Evolutionary conservation across 208 protist genomes (phyloP).

Genomic region (Trypanosoma cruzi): DNA sequence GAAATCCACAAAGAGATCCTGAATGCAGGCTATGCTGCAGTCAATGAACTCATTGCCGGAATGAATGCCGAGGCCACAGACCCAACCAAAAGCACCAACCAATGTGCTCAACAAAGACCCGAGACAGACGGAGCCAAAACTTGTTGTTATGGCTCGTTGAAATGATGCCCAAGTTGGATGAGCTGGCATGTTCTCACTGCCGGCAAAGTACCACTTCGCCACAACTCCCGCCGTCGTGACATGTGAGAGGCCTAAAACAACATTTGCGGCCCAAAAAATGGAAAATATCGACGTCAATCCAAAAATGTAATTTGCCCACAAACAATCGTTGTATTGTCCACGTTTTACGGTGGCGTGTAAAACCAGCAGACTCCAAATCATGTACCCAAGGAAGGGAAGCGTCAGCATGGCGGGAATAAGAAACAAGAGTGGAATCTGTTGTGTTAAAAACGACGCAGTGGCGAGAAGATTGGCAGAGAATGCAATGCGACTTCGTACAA

Average conservation of each 20-base stretch:
- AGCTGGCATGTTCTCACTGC: conserved; percentile 48
- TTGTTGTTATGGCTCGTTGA: conserved; percentile 66
- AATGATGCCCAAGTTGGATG: conserved; percentile 58
- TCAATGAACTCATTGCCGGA: conserved; percentile 44
- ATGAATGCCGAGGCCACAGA: conserved; percentile 8
- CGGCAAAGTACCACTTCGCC: conserved; percentile 90
- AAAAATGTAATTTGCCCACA: conserved; percentile 11
- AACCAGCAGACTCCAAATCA: conserved; percentile 29
- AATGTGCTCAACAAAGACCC: conserved; percentile 84
- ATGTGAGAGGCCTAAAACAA: conserved; percentile 64
- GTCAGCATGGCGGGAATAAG: conserved; percentile 33
- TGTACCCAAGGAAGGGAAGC: conserved; percentile 31
- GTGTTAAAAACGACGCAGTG: conserved; percentile 39
- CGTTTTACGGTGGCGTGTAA: conserved; percentile 33
- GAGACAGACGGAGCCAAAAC: conserved; percentile 89
- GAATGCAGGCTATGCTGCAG: conserved; percentile 55
- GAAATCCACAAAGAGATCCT: conserved; percentile 57
- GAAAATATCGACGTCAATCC: conserved; percentile 33
- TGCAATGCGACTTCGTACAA: conserved; percentile 59
- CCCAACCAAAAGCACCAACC: conserved; percentile 48
- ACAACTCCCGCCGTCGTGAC: conserved; percentile 72
- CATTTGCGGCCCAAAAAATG: conserved; percentile 73
- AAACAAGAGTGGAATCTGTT: conserved; percentile 45
- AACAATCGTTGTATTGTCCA: background rate
- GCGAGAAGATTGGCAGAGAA: conserved; percentile 55